These are phyloP conservation scores for Deinandra increscens DNA, from an alignment of 129 eudicot genomes.

Conservation along the genomic window DNA sequence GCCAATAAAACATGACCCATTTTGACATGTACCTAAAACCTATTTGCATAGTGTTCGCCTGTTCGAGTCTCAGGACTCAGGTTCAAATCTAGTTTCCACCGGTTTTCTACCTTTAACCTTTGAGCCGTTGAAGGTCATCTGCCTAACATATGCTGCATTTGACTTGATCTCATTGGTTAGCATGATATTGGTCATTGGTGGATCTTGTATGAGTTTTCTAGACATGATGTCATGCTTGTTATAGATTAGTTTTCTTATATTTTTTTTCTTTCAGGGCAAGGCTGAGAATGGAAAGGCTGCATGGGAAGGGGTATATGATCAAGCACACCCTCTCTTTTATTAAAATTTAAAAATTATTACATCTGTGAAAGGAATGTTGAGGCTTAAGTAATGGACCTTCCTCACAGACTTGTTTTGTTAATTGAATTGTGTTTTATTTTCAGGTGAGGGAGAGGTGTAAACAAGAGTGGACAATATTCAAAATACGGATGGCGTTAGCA, in stretches of 20 bases:
- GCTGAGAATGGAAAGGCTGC: constrained; percentile 58
- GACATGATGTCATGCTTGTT: neutral
- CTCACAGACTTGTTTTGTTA: neutral
- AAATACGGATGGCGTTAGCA: constrained; percentile 51
- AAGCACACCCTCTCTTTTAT: constrained; percentile 14
- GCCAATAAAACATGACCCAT: neutral
- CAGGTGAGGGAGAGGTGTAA: constrained; percentile 80
- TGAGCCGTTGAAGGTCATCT: neutral
- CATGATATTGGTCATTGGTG: no score
- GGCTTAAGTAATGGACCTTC: neutral
- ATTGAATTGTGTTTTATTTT: constrained; percentile 4
- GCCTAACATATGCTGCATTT: no score
- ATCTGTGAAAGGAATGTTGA: neutral
- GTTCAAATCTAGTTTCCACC: no score
- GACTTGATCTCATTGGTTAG: no score
- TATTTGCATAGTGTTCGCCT: no score
- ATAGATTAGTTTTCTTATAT: neutral
- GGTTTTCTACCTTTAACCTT: neutral
- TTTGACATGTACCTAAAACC: neutral
- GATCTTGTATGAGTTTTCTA: neutral
- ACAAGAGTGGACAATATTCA: constrained; percentile 71
- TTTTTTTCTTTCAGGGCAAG: constrained; percentile 42
- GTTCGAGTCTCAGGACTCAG: no score
- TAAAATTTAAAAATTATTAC: neutral
- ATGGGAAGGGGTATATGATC: constrained; percentile 84